Evolutionary conservation across 768 basidiomycete genomes (phyloP), one percentile per base, ranked within the genome.

Genomic region (Lentinus brumalis): DNA sequence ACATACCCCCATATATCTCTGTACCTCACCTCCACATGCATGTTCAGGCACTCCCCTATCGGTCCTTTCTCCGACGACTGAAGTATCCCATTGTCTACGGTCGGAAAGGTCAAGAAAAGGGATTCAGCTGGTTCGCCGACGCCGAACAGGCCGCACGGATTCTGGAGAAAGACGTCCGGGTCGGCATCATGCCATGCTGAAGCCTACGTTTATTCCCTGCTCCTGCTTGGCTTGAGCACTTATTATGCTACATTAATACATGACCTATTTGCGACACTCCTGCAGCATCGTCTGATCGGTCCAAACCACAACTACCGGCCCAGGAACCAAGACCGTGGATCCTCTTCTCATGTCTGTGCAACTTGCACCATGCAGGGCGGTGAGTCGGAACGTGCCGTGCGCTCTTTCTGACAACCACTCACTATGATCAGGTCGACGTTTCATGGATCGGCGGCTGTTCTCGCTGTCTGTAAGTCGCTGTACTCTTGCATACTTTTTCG

Each of bases 1-100:
- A 93, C 69, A 89, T 92, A 55, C 88, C 91, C 0, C 91, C 91
- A 0, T 90, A 88, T 72, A 87, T 83, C 59, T 86, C 85, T 38
- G 79, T 92, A 5, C 69, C 84, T 39, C 91, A 93, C 69, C 77
- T 93, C 15, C 91, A 92, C 70, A 73, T 93, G 41, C 91, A 92
- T 68, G 83, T 88, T 26, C 87, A 89, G 50, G 85, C 77, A 4
- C 70, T 90, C 53, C 91, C 91, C 0, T 91, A 88, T 75, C 77
- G 71, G 18, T 80, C 82, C 0, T 44, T 57, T 3, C 44, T 68
- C 8, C 71, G 71, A 5, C 67, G 72, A 12, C 54, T 75, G 31
- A 83, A 84, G 68, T 92, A 87, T 67, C 84, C 78, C 4, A 54
- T 64, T 18, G 82, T 83, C 4, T 64, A 67, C 35, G 74, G 76